Base-by-base conservation (phyloP, 139 green algal species). In the Zygnema cylindricum region DNA sequence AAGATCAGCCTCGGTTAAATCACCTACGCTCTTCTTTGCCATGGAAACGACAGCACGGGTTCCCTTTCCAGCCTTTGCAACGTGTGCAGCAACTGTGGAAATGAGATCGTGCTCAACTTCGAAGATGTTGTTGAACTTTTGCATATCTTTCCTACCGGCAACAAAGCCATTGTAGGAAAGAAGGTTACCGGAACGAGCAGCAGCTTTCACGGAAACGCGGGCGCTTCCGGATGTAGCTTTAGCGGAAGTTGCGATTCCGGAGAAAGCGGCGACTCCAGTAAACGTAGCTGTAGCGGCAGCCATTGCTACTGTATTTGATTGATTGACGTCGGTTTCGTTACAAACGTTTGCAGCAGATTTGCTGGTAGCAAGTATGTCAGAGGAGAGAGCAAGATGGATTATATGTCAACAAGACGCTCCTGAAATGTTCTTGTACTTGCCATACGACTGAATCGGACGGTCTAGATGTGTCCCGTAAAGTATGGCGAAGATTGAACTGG, bases 1-100 rank as follows among this genome's bases (percentile, higher is more conserved):
- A 25, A 99, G 94, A 76, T 99, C 97, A 21, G 90, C 93, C 94
- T 98, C 96, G 55, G 41, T 90, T 55, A 99, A 94, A 92, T 98
- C 96, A 39, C 96, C 94, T 0, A 99, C 96, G 32, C 90, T 95
- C 94, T 96, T 97, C 95, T 98, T 98, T 32, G 92, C 94, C 55
- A 92, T 93, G 57, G 39, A 83, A 0, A 91, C 85, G 23, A 94
- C 90, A 32, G 57, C 55, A 43, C 86, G 86, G 30, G 11, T 57
- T 73, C 79, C 81, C 55, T 43, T 87, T 21, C 86, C 81, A 63
- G 79, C 86, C 30, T 76, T 54, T 77, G 69, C 41, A n/a, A 90
- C 83, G 22, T 76, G 36, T 32, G 69, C 76, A 36, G 76, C 57
- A 32, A 91, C 88, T 84, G 81, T 63, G 23, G 86, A 91, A 1